These are phyloP conservation scores for Psidium friedrichsthalianum DNA, from an alignment of 345 rosid species.

Conservation along the genomic window DNA sequence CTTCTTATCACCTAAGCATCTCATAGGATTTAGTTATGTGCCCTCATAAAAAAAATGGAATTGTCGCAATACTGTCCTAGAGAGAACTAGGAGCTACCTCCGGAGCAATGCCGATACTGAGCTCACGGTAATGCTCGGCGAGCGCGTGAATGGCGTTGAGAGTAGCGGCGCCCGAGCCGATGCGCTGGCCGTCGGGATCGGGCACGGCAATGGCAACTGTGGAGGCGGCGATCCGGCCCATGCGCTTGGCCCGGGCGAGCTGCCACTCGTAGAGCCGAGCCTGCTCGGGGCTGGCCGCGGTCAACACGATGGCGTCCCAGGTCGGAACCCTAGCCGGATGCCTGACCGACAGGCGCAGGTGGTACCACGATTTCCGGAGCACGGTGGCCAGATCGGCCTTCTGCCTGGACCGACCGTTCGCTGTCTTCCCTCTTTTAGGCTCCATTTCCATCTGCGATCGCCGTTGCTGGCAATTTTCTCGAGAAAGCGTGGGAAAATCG, in stretches of 20 bases:
- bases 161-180: slow-evolving; percentile 96
- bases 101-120: slow-evolving; percentile 4
- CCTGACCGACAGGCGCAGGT: slow-evolving; percentile 73
- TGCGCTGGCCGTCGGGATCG: slow-evolving; percentile 83
- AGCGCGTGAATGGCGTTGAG: slow-evolving; percentile 81
- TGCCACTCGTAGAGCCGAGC: slow-evolving; percentile 90
- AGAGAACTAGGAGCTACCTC: background rate
- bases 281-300: slow-evolving; percentile 97
- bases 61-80: background rate
- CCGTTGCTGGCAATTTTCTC: background rate
- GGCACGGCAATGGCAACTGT: slow-evolving; percentile 87
- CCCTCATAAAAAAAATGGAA: background rate
- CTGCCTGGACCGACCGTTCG: slow-evolving; percentile 20
- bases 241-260: slow-evolving; percentile 69
- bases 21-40: background rate
- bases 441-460: background rate
- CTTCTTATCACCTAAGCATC: background rate
- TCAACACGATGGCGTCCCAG: slow-evolving; percentile 93
- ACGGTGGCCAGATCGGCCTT: slow-evolving; percentile 50
- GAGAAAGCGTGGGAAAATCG: background rate
- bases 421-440: background rate
- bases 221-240: slow-evolving; percentile 70
- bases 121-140: slow-evolving; percentile 32
- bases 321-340: slow-evolving; percentile 85
- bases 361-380: slow-evolving; percentile 91